Conservation (phyloP, 768 basidiomycete species). For the Holtermannia corniformis region DNA sequence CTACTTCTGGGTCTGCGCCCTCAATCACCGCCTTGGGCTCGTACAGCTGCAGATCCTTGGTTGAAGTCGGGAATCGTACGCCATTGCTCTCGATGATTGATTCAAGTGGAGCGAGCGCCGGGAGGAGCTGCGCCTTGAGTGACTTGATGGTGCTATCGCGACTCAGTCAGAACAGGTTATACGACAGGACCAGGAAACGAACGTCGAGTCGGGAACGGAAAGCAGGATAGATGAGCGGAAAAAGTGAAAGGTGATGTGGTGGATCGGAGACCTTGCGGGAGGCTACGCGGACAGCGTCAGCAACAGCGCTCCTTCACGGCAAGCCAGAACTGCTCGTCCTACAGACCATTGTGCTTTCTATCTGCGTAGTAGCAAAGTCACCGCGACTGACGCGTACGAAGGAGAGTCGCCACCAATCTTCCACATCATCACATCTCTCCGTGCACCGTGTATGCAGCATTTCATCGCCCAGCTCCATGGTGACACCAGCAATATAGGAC, state of each 20-base stretch:
- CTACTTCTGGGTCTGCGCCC: constrained; percentile 8
- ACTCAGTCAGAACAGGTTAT: background rate
- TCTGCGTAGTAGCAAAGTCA: too few species aligned
- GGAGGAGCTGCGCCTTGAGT: constrained; percentile 22
- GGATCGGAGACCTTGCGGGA: constrained; percentile 22
- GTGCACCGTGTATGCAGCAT: too few species aligned
- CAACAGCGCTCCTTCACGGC: too few species aligned
- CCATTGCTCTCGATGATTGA: constrained; percentile 5
- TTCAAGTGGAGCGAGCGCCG: constrained; percentile 21
- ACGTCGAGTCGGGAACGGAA: constrained; percentile 27
- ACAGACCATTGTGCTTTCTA: too few species aligned
- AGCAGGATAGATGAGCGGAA: constrained; percentile 25
- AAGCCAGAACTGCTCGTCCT: too few species aligned
- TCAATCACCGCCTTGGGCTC: constrained; percentile 13
- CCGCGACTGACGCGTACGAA: too few species aligned
- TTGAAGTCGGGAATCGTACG: constrained; percentile 7
- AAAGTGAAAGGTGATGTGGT: constrained; percentile 34
- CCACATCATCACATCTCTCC: too few species aligned
- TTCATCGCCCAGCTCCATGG: too few species aligned
- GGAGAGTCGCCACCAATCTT: too few species aligned
- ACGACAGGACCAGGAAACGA: background rate
- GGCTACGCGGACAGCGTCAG: too few species aligned
- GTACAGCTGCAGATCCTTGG: constrained; percentile 19
- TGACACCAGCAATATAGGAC: background rate
- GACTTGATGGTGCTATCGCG: constrained; percentile 13